Base-by-base conservation (phyloP, 768 basidiomycete genomes). In the Podaxis sp. region DNA sequence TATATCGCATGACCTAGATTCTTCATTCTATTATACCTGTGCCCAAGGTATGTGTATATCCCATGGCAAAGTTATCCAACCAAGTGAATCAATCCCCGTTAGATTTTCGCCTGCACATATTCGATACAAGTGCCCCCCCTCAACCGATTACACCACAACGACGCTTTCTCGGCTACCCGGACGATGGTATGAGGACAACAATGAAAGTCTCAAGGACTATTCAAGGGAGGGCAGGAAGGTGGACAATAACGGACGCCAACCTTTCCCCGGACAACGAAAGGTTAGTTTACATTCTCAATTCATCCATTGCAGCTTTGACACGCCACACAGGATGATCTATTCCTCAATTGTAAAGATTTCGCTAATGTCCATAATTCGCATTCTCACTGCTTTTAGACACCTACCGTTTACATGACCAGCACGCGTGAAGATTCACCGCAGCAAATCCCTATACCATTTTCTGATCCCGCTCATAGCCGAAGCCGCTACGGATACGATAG, bases 171-270 rank as follows among this genome's bases (percentile, higher is more conserved):
- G n/a, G 37, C 56, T 55, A 65, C 46, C 57, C 46, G 15, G 73
- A 75, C 55, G 59, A 65, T 2, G 67, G 76, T 64, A 68, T 83
- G 12, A 66, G 73, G 50, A 81, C 82, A 22, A 77, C 70, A 29
- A 79, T 84, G 79, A 75, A 77, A 55, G 69, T 84, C 5, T 76
- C 76, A 65, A 76, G 93, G 70, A 86, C 85, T 0, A 90, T 96
- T 51, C 82, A 87, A 69, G 96, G 92, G 0, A 77, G 84, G 37
- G 81, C 85, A 15, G 92, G 92, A 0, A 80, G 85, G 38, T 98
- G 95, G 96, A 97, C 96, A 0, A 92, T 98, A 61, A 98, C 95
- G 6, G 97, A 98, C 75, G 91, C 91, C 22, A 93, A 97, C 74
- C 78, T 95, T 19, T 94, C 93, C 64, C 88, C 89, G 0, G 89